Evolutionary conservation across 1,284 basidiomycete genomes (phyloP).

Genomic region (Ceratobasidium theobromae): DNA sequence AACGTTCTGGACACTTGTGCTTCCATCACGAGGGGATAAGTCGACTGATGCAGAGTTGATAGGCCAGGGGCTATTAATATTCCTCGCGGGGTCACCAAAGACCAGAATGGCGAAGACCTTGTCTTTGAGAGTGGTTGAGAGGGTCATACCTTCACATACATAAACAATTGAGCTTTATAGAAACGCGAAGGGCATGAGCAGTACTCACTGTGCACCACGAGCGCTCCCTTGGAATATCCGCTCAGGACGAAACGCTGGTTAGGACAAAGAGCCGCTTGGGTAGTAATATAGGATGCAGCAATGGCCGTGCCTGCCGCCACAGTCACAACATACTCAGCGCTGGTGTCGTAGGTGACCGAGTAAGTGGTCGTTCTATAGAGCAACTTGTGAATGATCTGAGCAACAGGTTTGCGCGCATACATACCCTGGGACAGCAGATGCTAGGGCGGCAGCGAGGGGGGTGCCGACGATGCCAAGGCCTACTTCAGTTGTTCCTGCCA

Average conservation of each 20-base stretch:
- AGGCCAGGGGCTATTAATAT: conserved; percentile 2
- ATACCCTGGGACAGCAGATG: background rate
- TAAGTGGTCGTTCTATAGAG: background rate
- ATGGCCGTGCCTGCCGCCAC: background rate
- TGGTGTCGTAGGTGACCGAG: conserved; percentile 2
- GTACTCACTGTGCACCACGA: conserved; percentile 3
- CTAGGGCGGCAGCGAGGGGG: background rate
- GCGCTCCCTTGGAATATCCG: conserved; percentile 24
- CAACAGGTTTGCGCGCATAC: background rate
- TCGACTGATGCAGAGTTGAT: conserved; percentile 22
- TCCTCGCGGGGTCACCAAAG: conserved; percentile 8
- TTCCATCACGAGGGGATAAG: background rate
- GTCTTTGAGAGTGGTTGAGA: background rate
- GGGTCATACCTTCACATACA: background rate
- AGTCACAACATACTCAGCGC: background rate
- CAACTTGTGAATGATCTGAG: background rate
- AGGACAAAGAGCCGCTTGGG: conserved; percentile 7
- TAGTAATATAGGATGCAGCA: background rate
- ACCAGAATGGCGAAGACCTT: background rate
- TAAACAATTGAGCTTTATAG: background rate
- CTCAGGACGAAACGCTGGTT: conserved; percentile 18
- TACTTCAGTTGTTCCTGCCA: background rate
- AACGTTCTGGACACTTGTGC: conserved; percentile 5
- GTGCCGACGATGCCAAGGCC: conserved; percentile 3
- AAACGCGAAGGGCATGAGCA: background rate